Evolutionary conservation across 768 basidiomycete species (phyloP).

Genomic region (Mycena metata): DNA sequence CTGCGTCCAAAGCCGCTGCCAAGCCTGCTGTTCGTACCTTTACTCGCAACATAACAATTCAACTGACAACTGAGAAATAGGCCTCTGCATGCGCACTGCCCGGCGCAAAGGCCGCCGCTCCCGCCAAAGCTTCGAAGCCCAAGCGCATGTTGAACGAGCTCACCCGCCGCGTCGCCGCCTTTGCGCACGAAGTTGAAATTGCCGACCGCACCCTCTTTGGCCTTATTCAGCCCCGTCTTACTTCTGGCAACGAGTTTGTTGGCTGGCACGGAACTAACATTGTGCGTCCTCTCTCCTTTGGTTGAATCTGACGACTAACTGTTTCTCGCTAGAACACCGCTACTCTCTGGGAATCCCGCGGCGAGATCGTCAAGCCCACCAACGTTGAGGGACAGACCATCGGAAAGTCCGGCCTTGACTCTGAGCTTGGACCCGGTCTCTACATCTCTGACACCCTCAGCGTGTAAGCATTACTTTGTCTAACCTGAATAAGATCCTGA

Average conservation of each 20-base stretch:
- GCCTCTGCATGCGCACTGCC: not conserved
- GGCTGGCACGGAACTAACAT: constrained; percentile 20
- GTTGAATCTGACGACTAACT: not conserved
- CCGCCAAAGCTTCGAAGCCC: not conserved
- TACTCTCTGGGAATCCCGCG: constrained; percentile 7
- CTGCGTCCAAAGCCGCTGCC: not conserved
- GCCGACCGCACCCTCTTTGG: constrained; percentile 10
- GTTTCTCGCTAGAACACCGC: constrained; percentile 7
- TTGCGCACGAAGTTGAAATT: not conserved
- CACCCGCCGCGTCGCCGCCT: not conserved
- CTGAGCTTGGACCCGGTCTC: constrained; percentile 16
- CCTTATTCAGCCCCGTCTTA: constrained; percentile 7
- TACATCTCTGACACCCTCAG: constrained; percentile 20
- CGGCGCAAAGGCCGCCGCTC: not conserved
- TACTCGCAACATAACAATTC: no score
- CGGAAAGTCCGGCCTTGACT: constrained; percentile 4
- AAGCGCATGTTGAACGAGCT: not conserved
- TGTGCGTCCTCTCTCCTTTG: not conserved
- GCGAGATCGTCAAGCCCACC: constrained; percentile 9
- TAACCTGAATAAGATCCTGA: not conserved
- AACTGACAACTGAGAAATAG: no score
- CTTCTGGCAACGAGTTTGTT: constrained; percentile 13
- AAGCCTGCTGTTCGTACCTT: not conserved
- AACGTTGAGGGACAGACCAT: constrained; percentile 13
- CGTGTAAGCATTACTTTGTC: not conserved